Conservation (phyloP, 257 asterid species). For the Nyctanthes arbortristis region DNA sequence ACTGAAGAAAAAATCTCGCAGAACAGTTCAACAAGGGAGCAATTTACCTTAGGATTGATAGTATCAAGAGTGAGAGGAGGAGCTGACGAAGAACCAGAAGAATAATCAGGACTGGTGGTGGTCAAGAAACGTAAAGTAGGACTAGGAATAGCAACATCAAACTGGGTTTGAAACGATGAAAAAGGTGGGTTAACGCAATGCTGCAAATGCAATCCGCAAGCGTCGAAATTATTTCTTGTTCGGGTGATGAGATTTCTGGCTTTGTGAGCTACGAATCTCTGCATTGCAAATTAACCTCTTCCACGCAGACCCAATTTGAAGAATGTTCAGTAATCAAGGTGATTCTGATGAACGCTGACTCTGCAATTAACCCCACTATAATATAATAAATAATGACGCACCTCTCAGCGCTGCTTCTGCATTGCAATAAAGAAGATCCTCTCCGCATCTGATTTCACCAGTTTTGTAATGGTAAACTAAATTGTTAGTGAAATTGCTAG, state of each 20-base stretch:
- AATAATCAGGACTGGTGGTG: background rate
- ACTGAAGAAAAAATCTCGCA: background rate
- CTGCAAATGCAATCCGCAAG: background rate
- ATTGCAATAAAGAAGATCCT: too few species aligned
- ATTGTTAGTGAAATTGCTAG: too few species aligned
- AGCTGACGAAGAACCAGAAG: conserved; percentile 30
- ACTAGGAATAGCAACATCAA: too few species aligned
- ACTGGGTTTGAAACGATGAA: too few species aligned
- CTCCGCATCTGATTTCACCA: too few species aligned
- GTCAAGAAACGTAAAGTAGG: conserved; percentile 31
- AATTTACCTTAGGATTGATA: conserved; percentile 44
- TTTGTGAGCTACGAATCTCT: conserved; percentile 60
- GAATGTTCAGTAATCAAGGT: too few species aligned
- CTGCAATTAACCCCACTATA: too few species aligned
- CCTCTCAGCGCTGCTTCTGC: too few species aligned
- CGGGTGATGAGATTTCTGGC: conserved; percentile 36
- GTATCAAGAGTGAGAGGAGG: conserved; percentile 39
- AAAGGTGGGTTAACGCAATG: conserved; percentile 9
- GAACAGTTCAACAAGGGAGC: background rate
- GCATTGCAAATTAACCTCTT: conserved; percentile 36
- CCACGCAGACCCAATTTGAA: background rate
- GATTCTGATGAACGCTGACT: too few species aligned
- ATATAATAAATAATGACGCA: too few species aligned
- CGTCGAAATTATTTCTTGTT: background rate
- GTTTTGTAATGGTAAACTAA: too few species aligned